A percentile compares a stretch with the other conserved stretches of the same genome.
Evolutionary conservation across 2,329 filamentous ascomycete species (phyloP).

Genomic region (Fusarium annulatum): DNA sequence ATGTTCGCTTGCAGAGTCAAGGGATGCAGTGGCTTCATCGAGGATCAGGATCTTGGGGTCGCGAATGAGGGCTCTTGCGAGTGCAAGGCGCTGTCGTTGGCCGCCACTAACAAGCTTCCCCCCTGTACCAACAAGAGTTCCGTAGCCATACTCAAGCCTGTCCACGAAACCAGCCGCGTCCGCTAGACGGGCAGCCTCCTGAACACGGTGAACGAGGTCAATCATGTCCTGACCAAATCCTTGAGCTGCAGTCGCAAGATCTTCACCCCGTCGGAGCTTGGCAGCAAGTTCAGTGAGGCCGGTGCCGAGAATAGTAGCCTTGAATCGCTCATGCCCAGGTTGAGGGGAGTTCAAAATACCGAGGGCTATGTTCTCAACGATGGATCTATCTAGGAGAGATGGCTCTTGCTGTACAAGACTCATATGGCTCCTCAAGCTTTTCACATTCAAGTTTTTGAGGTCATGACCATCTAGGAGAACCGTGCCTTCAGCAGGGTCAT

Average conservation of each 20-base stretch:
- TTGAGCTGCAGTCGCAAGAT: conserved; percentile 58
- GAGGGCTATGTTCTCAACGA: conserved; percentile 63
- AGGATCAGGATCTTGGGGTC: conserved; percentile 68
- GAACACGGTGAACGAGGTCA: conserved; percentile 63
- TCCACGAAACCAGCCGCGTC: conserved; percentile 69
- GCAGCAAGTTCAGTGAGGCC: conserved; percentile 62
- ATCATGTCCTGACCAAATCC: conserved; percentile 56
- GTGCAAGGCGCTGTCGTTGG: conserved; percentile 69
- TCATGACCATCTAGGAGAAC: conserved; percentile 61
- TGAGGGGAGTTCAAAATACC: conserved; percentile 59
- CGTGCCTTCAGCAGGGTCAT: conserved; percentile 63
- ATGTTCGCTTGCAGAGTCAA: conserved; percentile 68
- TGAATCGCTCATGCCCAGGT: conserved; percentile 54
- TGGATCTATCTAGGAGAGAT: conserved; percentile 57
- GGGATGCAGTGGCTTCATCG: conserved; percentile 70
- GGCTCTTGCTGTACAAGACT: conserved; percentile 60
- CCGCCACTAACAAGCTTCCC: conserved; percentile 69
- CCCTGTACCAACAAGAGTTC: conserved; percentile 63
- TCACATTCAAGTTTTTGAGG: conserved; percentile 60
- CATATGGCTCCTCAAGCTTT: conserved; percentile 54
- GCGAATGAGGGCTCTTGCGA: conserved; percentile 67
- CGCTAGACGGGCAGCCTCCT: conserved; percentile 65
- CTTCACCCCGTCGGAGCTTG: conserved; percentile 62
- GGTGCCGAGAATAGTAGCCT: conserved; percentile 59
- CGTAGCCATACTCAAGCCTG: conserved; percentile 64